These are phyloP conservation scores for Psidium friedrichsthalianum DNA, from an alignment of 345 rosid genomes.

Conservation along the genomic window DNA sequence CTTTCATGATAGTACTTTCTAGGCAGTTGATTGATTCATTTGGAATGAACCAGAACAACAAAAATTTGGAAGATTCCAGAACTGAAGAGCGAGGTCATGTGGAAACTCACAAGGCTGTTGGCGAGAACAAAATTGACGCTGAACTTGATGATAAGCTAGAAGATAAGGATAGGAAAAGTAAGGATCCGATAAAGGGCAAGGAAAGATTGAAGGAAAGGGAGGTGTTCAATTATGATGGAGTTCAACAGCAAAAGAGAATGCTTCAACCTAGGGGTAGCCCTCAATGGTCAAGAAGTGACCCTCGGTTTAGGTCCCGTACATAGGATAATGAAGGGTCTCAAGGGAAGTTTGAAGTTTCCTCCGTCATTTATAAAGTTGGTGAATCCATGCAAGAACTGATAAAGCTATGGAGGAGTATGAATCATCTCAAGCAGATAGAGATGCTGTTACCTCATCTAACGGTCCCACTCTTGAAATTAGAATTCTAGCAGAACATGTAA, in stretches of 20 bases:
- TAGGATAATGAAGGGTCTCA: conserved; percentile 89
- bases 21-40: too few species aligned
- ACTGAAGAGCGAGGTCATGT: conserved; percentile 42
- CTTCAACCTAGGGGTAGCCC: conserved; percentile 92
- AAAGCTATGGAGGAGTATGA: conserved; percentile 88
- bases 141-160: conserved; percentile 82
- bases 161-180: conserved; percentile 85
- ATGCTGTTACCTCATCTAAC: conserved; percentile 45
- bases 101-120: conserved; percentile 66
- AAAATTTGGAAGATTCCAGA: conserved; percentile 41
- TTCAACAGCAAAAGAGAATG: conserved; percentile 96
- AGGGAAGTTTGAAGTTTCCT: conserved; percentile 84
- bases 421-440: conserved; percentile 58
- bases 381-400: conserved; percentile 99
- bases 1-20: too few species aligned
- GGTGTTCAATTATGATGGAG: conserved; percentile 66
- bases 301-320: conserved; percentile 45
- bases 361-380: conserved; percentile 91
- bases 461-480: conserved; percentile 96
- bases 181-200: conserved; percentile 60
- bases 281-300: conserved; percentile 58
- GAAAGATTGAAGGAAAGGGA: conserved; percentile 80
- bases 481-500: conserved; percentile 94
- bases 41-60: too few species aligned
- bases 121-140: conserved; percentile 75